These are phyloP conservation scores for Perilla frutescens DNA, from an alignment of 257 asterid species.

Conservation along the genomic window DNA sequence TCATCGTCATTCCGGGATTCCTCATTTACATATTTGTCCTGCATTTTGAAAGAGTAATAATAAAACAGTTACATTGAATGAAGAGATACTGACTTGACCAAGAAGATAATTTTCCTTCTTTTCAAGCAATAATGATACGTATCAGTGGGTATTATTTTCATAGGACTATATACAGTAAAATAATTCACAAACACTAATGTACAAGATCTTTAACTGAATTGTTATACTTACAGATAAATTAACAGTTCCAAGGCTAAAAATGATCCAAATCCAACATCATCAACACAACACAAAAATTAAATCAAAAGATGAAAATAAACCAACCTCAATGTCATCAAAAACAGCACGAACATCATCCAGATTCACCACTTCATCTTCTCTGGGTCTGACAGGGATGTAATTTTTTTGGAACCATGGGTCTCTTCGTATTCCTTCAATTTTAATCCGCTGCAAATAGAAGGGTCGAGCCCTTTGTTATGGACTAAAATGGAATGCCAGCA, in stretches of 20 bases:
- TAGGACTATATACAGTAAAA: slow-evolving; percentile 24
- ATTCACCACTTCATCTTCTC: slow-evolving; percentile 77
- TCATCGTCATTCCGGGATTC: slow-evolving; percentile 48
- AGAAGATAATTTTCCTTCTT: slow-evolving; percentile 8
- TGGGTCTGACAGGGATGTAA: slow-evolving; percentile 67
- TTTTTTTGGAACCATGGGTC: slow-evolving; percentile 82
- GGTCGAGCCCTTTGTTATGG: slow-evolving; percentile 27
- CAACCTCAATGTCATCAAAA: slow-evolving; percentile 86
- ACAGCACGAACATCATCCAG: slow-evolving; percentile 91
- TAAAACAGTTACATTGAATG: slow-evolving; percentile 22
- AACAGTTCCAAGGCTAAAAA: not conserved
- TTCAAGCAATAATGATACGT: slow-evolving; percentile 8
- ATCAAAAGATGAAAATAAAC: slow-evolving; percentile 27
- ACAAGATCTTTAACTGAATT: not conserved
- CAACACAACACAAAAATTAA: slow-evolving; percentile 48
- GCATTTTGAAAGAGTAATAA: slow-evolving; percentile 42
- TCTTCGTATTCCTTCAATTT: slow-evolving; percentile 68
- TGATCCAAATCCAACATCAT: slow-evolving; percentile 38
- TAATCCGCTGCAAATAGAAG: slow-evolving; percentile 72
- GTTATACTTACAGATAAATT: not conserved
- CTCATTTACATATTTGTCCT: slow-evolving; percentile 86
- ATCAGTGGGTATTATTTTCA: slow-evolving; percentile 16
- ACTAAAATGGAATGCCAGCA: slow-evolving; percentile 24
- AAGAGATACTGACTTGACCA: slow-evolving; percentile 19
- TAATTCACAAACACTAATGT: slow-evolving; percentile 8